Evolutionary conservation across 768 basidiomycete genomes (phyloP).

Genomic region (Lepiota venenata): DNA sequence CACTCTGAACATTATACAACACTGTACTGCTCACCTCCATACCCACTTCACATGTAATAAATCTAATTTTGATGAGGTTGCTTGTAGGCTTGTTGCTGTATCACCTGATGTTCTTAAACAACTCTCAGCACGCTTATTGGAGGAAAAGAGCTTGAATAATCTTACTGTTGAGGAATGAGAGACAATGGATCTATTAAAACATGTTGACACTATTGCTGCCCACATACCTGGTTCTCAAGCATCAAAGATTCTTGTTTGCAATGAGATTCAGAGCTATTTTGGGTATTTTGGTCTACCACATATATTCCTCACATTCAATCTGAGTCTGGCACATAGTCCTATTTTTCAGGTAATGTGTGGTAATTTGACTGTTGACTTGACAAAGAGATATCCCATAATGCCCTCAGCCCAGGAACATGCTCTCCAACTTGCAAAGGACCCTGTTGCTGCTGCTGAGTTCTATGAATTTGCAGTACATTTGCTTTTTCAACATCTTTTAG

Average conservation of each 20-base stretch:
- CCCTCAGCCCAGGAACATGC: no score
- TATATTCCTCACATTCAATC: slow-evolving; percentile 46
- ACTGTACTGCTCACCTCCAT: slow-evolving; percentile 25
- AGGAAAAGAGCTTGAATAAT: slow-evolving; percentile 16
- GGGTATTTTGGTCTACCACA: no score
- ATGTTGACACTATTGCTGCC: slow-evolving; percentile 16
- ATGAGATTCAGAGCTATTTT: slow-evolving; percentile 35
- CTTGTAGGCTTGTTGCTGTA: slow-evolving; percentile 20
- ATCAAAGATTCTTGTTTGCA: slow-evolving; percentile 23
- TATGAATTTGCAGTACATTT: no score
- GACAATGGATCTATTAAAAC: slow-evolving; percentile 19
- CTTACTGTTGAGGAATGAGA: slow-evolving; percentile 23
- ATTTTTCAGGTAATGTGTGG: slow-evolving; percentile 37
- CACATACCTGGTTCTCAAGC: slow-evolving; percentile 28
- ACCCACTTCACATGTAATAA: slow-evolving; percentile 27
- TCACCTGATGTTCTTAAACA: slow-evolving; percentile 20
- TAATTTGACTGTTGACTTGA: no score
- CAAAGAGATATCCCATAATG: no score
- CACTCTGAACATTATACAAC: slow-evolving; percentile 38
- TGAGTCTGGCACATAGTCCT: slow-evolving; percentile 38
- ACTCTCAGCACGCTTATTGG: slow-evolving; percentile 18
- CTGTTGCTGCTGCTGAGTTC: no score
- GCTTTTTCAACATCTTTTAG: no score
- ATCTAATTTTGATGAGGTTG: slow-evolving; percentile 21
- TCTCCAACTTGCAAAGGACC: slow-evolving; percentile 34